A percentile compares a stretch with the other conserved stretches of the same genome.
These are phyloP conservation scores for Pichia sporocuriosa DNA, from an alignment of 805 yeast genomes.

Conservation along the genomic window DNA sequence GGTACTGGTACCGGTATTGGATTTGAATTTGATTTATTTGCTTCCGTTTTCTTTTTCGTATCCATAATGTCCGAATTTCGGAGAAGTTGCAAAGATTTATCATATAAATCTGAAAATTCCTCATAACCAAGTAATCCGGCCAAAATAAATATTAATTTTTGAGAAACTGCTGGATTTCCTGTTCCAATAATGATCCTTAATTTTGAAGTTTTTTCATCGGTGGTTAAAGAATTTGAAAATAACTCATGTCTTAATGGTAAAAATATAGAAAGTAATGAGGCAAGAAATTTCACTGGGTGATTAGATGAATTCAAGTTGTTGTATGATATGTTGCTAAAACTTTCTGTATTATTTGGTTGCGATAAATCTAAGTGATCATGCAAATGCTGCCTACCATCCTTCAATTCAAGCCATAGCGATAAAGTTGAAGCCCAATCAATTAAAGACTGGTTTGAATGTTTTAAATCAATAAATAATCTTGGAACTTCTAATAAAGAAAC, in stretches of 20 bases:
- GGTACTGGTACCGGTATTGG: background rate
- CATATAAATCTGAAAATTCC: constrained; percentile 14
- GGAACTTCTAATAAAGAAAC: constrained; percentile 40
- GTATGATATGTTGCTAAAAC: no score
- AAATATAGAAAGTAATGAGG: constrained; percentile 41
- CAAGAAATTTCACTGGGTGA: constrained; percentile 30
- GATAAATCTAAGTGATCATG: background rate
- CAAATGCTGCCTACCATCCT: constrained; percentile 32
- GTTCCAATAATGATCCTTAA: constrained; percentile 45
- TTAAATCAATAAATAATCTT: constrained; percentile 37
- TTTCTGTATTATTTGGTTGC: no score
- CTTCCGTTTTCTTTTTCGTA: background rate
- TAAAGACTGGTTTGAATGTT: constrained; percentile 34
- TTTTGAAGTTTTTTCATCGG: constrained; percentile 9
- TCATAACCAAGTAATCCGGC: constrained; percentile 42
- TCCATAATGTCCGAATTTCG: background rate
- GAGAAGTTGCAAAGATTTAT: constrained; percentile 5
- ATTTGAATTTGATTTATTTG: background rate
- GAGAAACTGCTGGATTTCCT: constrained; percentile 51
- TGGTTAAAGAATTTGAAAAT: constrained; percentile 21
- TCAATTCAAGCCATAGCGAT: constrained; percentile 48
- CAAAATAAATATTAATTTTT: constrained; percentile 45
- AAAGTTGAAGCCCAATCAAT: constrained; percentile 48
- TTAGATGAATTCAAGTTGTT: background rate
- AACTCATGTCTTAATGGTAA: constrained; percentile 33